These are phyloP conservation scores for Gynochthodes officinalis DNA, from an alignment of 257 asterid genomes.

Conservation along the genomic window DNA sequence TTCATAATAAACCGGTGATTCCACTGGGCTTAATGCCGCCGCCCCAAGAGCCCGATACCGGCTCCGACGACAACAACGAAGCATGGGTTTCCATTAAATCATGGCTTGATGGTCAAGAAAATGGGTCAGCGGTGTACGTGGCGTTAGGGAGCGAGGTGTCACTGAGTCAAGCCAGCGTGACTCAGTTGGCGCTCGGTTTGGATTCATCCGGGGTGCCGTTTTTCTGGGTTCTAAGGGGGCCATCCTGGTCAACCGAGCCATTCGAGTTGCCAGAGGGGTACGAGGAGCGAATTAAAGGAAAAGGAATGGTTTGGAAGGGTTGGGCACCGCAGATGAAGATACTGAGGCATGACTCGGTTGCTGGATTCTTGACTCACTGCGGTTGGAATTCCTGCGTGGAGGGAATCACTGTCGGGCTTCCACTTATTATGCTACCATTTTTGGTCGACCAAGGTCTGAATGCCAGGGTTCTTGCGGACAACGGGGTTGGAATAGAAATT, in stretches of 20 bases:
- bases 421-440: constrained; percentile 35
- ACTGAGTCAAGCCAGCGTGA: constrained; percentile 23
- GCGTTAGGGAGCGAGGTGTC: constrained; percentile 44
- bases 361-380: constrained; percentile 48
- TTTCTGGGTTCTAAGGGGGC: constrained; percentile 39
- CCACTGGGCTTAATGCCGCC: constrained; percentile 47
- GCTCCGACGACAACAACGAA: constrained; percentile 9
- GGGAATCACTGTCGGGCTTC: constrained; percentile 32
- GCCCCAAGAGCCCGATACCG: background rate
- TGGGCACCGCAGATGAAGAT: constrained; percentile 50
- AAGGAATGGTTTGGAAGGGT: constrained; percentile 41
- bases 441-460: constrained; percentile 30
- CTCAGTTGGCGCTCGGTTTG: constrained; percentile 44
- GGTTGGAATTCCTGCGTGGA: constrained; percentile 49
- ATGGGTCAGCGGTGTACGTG: constrained; percentile 27
- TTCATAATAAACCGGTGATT: constrained; percentile 22
- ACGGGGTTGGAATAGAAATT: constrained; percentile 17
- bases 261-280: constrained; percentile 29
- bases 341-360: constrained; percentile 46
- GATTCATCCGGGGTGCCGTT: constrained; percentile 37
- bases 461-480: constrained; percentile 16
- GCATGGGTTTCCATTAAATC: constrained; percentile 23
- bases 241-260: background rate
- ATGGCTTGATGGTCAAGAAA: constrained; percentile 30
- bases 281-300: constrained; percentile 32